Conservation (phyloP, 768 basidiomycete species). For the Pleurotus giganteus region DNA sequence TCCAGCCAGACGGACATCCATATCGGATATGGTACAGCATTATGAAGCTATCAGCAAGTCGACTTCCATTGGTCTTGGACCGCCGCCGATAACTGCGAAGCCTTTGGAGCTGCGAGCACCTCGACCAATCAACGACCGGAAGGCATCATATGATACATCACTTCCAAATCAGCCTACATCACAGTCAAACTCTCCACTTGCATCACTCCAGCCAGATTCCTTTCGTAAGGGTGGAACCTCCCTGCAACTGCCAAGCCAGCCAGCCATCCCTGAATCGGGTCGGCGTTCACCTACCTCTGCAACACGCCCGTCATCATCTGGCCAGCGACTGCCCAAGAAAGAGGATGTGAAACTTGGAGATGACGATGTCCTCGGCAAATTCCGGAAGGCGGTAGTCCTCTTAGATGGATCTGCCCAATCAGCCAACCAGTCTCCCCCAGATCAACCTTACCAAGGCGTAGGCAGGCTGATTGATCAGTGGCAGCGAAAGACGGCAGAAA, state of each 20-base stretch:
- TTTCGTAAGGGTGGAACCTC: neutral
- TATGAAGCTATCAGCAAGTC: slow-evolving; percentile 65
- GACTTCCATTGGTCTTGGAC: slow-evolving; percentile 19
- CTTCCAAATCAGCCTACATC: neutral
- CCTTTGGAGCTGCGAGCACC: slow-evolving; percentile 13
- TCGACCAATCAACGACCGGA: slow-evolving; percentile 6
- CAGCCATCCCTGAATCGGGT: neutral
- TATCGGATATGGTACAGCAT: slow-evolving; percentile 82
- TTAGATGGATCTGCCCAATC: neutral
- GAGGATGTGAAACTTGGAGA: neutral
- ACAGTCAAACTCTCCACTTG: neutral
- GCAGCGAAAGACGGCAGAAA: slow-evolving; percentile 76
- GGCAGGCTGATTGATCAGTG: slow-evolving; percentile 85
- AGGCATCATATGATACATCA: slow-evolving; percentile 14
- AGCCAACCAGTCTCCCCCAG: slow-evolving; percentile 45
- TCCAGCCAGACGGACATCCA: slow-evolving; percentile 62
- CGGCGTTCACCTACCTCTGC: slow-evolving; percentile 1
- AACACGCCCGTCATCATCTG: neutral
- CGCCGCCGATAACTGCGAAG: slow-evolving; percentile 28
- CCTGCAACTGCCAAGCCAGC: neutral
- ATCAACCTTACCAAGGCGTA: slow-evolving; percentile 79
- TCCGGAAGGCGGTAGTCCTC: slow-evolving; percentile 1
- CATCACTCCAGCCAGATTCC: neutral
- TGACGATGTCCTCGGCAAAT: neutral
- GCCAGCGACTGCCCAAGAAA: neutral